These are phyloP conservation scores for Jackrogersella multiformis DNA, from an alignment of 495 filamentous ascomycete species.

Conservation along the genomic window DNA sequence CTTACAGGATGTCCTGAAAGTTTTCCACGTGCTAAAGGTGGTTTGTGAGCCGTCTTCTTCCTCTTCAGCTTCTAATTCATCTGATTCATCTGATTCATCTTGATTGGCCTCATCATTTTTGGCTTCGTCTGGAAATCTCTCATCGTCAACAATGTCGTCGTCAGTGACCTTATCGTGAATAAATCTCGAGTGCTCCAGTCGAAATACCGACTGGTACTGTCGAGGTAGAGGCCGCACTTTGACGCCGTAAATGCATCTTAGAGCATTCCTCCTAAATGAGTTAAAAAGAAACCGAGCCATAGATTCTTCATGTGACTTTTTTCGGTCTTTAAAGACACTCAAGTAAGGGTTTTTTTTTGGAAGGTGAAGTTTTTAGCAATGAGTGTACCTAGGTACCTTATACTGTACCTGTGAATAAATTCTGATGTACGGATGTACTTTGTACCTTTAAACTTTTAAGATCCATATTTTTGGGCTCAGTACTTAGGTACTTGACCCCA, in stretches of 20 bases:
- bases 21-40: no score
- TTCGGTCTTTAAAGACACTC: background rate
- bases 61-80: background rate
- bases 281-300: constrained; percentile 32
- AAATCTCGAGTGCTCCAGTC: constrained; percentile 1
- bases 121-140: background rate
- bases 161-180: constrained; percentile 4
- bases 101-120: background rate
- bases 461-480: constrained; percentile 1
- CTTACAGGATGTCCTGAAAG: constrained; percentile 22
- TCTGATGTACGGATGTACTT: constrained; percentile 17
- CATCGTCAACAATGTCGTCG: background rate
- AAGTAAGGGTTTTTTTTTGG: background rate
- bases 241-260: constrained; percentile 19
- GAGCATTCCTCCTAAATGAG: constrained; percentile 2
- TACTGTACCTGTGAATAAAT: background rate
- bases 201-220: constrained; percentile 21
- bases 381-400: background rate
- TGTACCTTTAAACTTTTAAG: background rate
- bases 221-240: constrained; percentile 10
- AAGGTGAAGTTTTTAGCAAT: background rate
- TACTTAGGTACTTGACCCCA: no score
- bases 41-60: background rate
- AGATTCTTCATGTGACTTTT: background rate
- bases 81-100: background rate